A percentile compares a stretch with the other conserved stretches of the same genome.
phyloP scores from a whole-genome alignment of 1,284 basidiomycete genomes.

The Rhodotorula mucilaginosa region DNA sequence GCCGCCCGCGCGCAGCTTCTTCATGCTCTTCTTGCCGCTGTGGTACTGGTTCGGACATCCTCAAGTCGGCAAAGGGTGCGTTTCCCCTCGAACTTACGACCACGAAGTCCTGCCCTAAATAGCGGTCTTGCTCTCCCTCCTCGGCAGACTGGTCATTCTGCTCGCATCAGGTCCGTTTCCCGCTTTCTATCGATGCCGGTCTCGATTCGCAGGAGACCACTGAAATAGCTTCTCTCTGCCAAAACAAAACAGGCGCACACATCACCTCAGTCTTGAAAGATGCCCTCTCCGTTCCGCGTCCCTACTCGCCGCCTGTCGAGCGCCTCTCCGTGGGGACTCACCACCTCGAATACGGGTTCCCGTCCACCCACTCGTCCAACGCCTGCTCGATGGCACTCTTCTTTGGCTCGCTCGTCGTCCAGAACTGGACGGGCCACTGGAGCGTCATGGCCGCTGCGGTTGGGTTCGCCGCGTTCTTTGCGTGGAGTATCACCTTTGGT shows the following conservation, averaged over 20 bases:
- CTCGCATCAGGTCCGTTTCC: conserved; percentile 60
- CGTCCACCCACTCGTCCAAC: conserved; percentile 85
- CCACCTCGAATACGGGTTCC: conserved; percentile 78
- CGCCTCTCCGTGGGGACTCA: conserved; percentile 59
- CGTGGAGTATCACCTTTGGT: conserved; percentile 78
- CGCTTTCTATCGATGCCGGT: no score
- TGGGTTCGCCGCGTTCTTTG: conserved; percentile 55
- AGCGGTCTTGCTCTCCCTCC: conserved; percentile 53
- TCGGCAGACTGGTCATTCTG: conserved; percentile 71
- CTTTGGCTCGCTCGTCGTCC: conserved; percentile 18
- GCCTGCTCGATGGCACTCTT: conserved; percentile 38
- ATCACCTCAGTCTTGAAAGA: conserved; percentile 55
- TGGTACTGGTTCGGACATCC: conserved; percentile 82
- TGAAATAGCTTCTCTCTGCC: neutral
- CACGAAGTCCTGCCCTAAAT: neutral
- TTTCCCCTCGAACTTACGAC: conserved; percentile 20
- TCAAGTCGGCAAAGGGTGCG: conserved; percentile 70
- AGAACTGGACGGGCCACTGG: conserved; percentile 4
- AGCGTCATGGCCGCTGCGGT: neutral
- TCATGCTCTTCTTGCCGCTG: conserved; percentile 81
- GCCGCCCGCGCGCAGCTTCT: conserved; percentile 59
- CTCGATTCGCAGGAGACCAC: neutral
- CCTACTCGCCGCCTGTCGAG: conserved; percentile 83
- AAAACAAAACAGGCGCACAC: conserved; percentile 36
- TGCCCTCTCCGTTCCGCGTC: conserved; percentile 83